Base-by-base conservation (phyloP, 1,284 basidiomycete species). In the Hypsizygus ulmarius region DNA sequence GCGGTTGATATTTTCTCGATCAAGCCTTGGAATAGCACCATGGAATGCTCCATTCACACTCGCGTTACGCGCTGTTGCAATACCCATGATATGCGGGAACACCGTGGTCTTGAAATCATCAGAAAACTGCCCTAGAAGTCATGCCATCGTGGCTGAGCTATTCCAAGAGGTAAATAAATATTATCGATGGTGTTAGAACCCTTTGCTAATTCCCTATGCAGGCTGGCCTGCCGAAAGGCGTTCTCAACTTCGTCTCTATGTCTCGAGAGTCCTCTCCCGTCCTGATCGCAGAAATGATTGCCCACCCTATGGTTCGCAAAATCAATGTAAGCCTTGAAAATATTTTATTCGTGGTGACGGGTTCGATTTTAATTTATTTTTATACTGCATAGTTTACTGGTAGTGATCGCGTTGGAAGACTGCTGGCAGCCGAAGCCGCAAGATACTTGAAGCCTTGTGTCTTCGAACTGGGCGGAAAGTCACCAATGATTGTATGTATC, bases 381-480 rank as follows among this genome's bases (percentile, higher is more conserved):
- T n/a, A n/a, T n/a, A n/a, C 19, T 42, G 39, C 56, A 64, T 40
- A 85, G 74, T 89, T 84, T 66, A 89, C 87, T 10, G 87, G 87
- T 7, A 84, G 82, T 39, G 79, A 82, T 43, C 73, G 73, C 28
- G 82, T 90, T 11, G 87, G 86, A 11, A 77, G 74, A 57, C 81
- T 89, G 49, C 76, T 90, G 39, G 86, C 86, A 3, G 69, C 68
- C 5, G 87, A 88, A 55, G 84, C 85, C 1, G 87, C 84, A 12
- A 87, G 86, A 59, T 72, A 84, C 53, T 72, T 90, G 11, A 89
- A 87, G 50, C 82, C 87, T 6, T 82, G 79, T 46, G 78, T 88
- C 0, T 69, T 90, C 25, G 86, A 85, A 66, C 75, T 90, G 6
- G 87, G 87, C 25, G 87, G 88, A 21, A 91, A 91, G 64, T 78